Percentiles rank a stretch among this genome's conserved stretches.
phyloP scores from a whole-genome alignment of 257 asterid genomes.

The Vinca minor region DNA sequence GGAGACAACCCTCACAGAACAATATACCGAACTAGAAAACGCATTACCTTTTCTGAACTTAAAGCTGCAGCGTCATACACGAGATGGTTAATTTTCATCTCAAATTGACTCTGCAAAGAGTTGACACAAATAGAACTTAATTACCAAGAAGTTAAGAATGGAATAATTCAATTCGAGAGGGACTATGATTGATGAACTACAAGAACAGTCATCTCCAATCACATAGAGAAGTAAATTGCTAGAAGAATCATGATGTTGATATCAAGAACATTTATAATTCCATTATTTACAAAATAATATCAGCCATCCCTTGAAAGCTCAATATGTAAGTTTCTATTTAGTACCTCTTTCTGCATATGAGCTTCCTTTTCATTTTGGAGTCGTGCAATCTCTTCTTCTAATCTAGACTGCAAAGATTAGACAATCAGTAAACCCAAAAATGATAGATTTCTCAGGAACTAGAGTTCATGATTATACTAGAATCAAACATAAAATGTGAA shows the following conservation, averaged over 20 bases:
- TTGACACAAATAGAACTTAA: constrained; percentile 15
- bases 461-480: background rate
- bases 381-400: constrained; percentile 30
- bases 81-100: constrained; percentile 37
- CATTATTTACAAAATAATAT: background rate
- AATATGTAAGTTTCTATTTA: background rate
- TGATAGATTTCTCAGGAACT: background rate
- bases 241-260: background rate
- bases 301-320: background rate
- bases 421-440: constrained; percentile 13
- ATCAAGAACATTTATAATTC: background rate
- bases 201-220: background rate
- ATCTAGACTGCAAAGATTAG: constrained; percentile 26
- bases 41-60: constrained; percentile 40
- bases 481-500: background rate
- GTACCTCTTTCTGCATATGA: constrained; percentile 46
- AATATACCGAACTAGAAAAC: background rate
- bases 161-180: background rate
- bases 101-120: constrained; percentile 40
- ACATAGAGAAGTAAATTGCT: background rate
- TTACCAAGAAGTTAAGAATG: background rate
- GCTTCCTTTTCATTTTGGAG: constrained; percentile 32
- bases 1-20: background rate
- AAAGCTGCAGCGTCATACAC: constrained; percentile 36
- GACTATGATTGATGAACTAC: background rate